phyloP scores from a whole-genome alignment of 495 filamentous ascomycete species.

The Jackrogersella minutella region DNA sequence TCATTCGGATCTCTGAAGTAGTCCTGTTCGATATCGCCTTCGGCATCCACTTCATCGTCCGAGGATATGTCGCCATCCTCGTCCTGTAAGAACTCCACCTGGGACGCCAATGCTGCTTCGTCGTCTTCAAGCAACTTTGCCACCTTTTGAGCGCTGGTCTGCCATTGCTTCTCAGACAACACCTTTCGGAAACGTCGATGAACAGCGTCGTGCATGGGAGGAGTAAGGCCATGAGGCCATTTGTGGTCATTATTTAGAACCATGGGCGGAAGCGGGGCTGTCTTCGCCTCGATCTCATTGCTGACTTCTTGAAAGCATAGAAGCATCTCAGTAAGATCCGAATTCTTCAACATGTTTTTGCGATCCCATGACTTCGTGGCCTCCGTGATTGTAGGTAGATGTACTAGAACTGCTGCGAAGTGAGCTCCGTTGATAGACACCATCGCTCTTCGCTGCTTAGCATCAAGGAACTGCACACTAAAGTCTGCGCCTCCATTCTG shows the following conservation, averaged over 20 bases:
- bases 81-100: constrained; percentile 60
- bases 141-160: constrained; percentile 85
- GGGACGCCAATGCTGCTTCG: constrained; percentile 52
- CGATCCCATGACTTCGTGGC: constrained; percentile 97
- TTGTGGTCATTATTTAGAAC: constrained; percentile 71
- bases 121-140: constrained; percentile 78
- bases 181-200: constrained; percentile 87
- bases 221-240: constrained; percentile 91
- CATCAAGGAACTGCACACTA: constrained; percentile 77
- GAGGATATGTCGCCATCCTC: constrained; percentile 56
- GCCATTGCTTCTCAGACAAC: constrained; percentile 82
- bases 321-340: constrained; percentile 96
- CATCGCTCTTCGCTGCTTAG: constrained; percentile 75
- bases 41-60: constrained; percentile 64
- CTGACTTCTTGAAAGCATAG: constrained; percentile 75
- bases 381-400: constrained; percentile 91
- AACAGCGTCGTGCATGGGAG: constrained; percentile 85
- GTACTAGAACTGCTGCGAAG: constrained; percentile 85
- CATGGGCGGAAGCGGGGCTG: constrained; percentile 67
- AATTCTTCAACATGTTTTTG: constrained; percentile 89
- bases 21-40: constrained; percentile 59
- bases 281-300: constrained; percentile 78
- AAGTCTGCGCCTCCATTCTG: constrained; percentile 73
- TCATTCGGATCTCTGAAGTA: constrained; percentile 46
- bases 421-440: constrained; percentile 71